These are phyloP conservation scores for Rubroboletus pulcherrimus DNA, from an alignment of 768 basidiomycete species.

Conservation along the genomic window DNA sequence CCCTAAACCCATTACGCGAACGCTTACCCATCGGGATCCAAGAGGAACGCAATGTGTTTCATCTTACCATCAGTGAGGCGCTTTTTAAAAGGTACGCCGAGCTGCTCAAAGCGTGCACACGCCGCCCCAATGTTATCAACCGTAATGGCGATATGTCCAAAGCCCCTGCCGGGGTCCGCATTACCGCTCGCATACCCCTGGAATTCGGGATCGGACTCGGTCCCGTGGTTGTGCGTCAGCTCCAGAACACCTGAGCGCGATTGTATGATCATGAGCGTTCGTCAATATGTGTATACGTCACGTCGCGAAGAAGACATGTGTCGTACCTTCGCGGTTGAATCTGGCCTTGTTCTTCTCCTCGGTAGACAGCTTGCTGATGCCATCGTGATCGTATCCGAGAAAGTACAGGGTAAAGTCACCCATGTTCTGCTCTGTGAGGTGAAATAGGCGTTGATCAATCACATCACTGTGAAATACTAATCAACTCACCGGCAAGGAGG, in stretches of 20 bases:
- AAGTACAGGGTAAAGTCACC: constrained; percentile 78
- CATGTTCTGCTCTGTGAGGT: constrained; percentile 46
- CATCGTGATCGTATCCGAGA: constrained; percentile 72
- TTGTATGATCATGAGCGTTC: background rate
- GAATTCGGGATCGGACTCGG: constrained; percentile 75
- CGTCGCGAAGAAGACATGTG: background rate
- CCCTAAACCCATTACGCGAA: background rate
- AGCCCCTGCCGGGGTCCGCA: constrained; percentile 68
- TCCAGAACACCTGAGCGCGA: constrained; percentile 64
- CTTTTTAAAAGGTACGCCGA: constrained; percentile 87
- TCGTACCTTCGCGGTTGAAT: constrained; percentile 63
- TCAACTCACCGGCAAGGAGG: constrained; percentile 49
- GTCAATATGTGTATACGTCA: background rate
- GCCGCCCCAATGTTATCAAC: constrained; percentile 81
- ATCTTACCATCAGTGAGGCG: constrained; percentile 81
- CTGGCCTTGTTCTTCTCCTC: constrained; percentile 51
- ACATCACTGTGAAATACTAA: background rate
- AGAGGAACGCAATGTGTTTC: constrained; percentile 77
- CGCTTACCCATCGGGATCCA: constrained; percentile 77
- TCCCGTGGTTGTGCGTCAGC: constrained; percentile 87
- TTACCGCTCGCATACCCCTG: constrained; percentile 86
- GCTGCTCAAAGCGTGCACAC: constrained; percentile 75
- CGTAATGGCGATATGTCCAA: constrained; percentile 86
- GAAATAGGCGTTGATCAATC: constrained; percentile 3
- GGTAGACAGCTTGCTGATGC: constrained; percentile 39